Evolutionary conservation across 352 stramenopile genomes (phyloP).

Genomic region (Phytophthora agathidicida): DNA sequence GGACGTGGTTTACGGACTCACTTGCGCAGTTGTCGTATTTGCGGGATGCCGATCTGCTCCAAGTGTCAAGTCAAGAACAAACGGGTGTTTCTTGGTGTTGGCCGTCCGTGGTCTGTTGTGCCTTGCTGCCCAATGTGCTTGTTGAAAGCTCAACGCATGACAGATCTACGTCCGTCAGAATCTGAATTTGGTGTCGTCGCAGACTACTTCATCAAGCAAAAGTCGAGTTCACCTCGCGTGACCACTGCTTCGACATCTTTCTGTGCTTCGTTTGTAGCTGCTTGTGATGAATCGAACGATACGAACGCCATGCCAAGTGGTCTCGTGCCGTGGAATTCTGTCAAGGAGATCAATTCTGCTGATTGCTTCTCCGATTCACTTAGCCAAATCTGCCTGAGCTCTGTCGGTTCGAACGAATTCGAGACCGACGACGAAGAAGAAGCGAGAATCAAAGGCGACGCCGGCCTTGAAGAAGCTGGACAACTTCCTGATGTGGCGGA

Average conservation of each 20-base stretch:
- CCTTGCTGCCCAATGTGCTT: slow-evolving; percentile 47
- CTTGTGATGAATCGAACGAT: not conserved
- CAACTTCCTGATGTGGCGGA: slow-evolving; percentile 1
- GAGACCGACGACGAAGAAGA: not conserved
- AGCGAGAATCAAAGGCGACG: no score
- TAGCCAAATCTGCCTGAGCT: not conserved
- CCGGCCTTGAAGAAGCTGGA: slow-evolving; percentile 1
- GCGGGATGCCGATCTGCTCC: slow-evolving; percentile 15
- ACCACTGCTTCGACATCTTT: not conserved
- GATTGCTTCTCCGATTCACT: slow-evolving; percentile 1
- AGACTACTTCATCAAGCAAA: slow-evolving; percentile 4
- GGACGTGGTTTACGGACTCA: not conserved
- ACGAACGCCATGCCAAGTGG: no score
- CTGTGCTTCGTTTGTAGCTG: not conserved
- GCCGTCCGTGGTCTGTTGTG: slow-evolving; percentile 17
- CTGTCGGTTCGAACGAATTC: not conserved
- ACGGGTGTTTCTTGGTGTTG: slow-evolving; percentile 29
- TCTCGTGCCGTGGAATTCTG: no score
- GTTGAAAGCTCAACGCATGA: slow-evolving; percentile 39
- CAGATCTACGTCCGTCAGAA: slow-evolving; percentile 26
- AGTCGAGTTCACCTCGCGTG: not conserved
- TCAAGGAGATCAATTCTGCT: no score
- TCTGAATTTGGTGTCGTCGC: slow-evolving; percentile 32
- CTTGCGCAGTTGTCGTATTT: slow-evolving; percentile 25
- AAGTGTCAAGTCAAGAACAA: slow-evolving; percentile 19